A percentile compares a stretch with the other conserved stretches of the same genome.
Evolutionary conservation across 495 filamentous ascomycete species (phyloP).

Genomic region (Talaromyces proteolyticus): DNA sequence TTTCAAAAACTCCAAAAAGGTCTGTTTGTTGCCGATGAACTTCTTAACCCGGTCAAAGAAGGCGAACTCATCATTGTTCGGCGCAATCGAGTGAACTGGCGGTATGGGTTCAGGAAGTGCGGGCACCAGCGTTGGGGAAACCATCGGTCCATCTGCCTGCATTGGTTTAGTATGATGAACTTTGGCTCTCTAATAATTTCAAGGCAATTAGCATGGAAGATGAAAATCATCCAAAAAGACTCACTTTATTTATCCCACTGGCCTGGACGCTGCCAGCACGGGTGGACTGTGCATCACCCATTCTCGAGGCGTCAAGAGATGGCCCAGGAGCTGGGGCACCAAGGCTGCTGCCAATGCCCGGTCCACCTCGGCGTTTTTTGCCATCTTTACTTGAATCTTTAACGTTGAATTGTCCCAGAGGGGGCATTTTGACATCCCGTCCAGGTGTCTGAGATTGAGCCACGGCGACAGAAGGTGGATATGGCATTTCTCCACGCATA

Average conservation of each 20-base stretch:
- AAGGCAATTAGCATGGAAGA: neutral
- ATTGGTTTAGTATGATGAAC: conserved; percentile 56
- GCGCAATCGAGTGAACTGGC: conserved; percentile 51
- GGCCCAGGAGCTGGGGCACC: conserved; percentile 24
- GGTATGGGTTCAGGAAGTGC: conserved; percentile 79
- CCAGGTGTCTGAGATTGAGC: conserved; percentile 43
- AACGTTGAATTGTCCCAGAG: conserved; percentile 88
- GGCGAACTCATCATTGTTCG: conserved; percentile 73
- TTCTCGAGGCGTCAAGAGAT: conserved; percentile 25
- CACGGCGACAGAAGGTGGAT: conserved; percentile 29
- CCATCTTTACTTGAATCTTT: conserved; percentile 60
- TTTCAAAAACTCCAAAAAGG: conserved; percentile 91
- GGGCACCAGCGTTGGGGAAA: conserved; percentile 83
- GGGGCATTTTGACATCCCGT: conserved; percentile 73
- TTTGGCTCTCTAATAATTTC: conserved; percentile 54
- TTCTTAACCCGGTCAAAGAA: conserved; percentile 98
- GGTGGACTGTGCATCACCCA: conserved; percentile 27
- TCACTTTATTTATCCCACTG: conserved; percentile 48
- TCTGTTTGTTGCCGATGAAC: conserved; percentile 83
- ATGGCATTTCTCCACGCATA: conserved; percentile 47
- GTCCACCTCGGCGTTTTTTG: conserved; percentile 67
- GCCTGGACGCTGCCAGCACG: conserved; percentile 27
- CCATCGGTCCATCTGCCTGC: conserved; percentile 57
- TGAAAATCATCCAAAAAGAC: conserved; percentile 5
- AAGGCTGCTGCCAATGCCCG: conserved; percentile 22